These are phyloP conservation scores for Taiozyma onychis DNA, from an alignment of 1,139 yeast species.

Conservation along the genomic window DNA sequence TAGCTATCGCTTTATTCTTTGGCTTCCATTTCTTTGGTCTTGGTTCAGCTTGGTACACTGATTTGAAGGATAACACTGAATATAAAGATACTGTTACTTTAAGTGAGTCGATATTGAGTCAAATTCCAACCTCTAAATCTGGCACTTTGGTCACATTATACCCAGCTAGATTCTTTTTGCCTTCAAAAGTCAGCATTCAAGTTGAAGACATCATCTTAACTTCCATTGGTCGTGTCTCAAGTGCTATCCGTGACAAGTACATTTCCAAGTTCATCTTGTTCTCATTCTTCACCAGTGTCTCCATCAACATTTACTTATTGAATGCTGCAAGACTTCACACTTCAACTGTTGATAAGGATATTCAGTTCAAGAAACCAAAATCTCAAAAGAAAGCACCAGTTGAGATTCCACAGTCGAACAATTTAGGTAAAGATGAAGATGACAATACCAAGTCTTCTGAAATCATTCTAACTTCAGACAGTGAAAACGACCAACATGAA, in stretches of 20 bases:
- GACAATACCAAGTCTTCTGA: constrained; percentile 20
- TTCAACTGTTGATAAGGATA: constrained; percentile 15
- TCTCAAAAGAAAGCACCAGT: constrained; percentile 10
- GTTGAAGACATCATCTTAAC: constrained; percentile 58
- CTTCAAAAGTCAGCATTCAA: constrained; percentile 56
- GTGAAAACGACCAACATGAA: constrained; percentile 16
- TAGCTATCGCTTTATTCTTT: constrained; percentile 62
- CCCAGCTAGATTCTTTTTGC: constrained; percentile 57
- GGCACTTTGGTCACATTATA: constrained; percentile 21
- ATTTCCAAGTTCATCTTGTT: constrained; percentile 74
- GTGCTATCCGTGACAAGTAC: constrained; percentile 76
- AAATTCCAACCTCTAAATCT: constrained; percentile 29
- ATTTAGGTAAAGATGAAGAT: constrained; percentile 1
- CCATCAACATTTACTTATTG: constrained; percentile 77
- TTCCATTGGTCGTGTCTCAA: constrained; percentile 52
- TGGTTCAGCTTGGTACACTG: constrained; percentile 68
- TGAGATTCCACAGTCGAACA: constrained; percentile 1
- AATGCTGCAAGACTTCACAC: constrained; percentile 64
- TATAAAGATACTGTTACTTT: constrained; percentile 26
- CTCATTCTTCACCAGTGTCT: constrained; percentile 69
- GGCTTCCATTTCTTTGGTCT: constrained; percentile 72
- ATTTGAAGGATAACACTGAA: constrained; percentile 35
- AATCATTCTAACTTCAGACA: constrained; percentile 17
- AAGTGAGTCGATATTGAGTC: constrained; percentile 33
- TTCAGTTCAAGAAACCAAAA: constrained; percentile 13